Evolutionary conservation across 1,284 basidiomycete genomes (phyloP), one percentile per base, ranked within the genome.

Genomic region (Porodaedalea pini): DNA sequence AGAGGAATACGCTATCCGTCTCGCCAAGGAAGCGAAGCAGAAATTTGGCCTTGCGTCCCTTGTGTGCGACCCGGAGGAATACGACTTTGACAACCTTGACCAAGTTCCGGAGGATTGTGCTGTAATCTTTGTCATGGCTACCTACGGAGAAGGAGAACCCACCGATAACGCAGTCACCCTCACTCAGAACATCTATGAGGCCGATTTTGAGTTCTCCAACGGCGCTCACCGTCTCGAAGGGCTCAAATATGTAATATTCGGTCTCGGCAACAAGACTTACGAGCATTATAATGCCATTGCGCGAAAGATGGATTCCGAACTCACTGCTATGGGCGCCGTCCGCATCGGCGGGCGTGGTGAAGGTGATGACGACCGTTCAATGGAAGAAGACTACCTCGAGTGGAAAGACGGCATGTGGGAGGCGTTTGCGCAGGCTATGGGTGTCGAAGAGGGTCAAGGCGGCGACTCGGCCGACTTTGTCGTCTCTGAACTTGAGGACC

Each of bases 301-400:
- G 10, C 83, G 88, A 57, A 85, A 88, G 64, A 80, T 96, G 59
- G 95, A 99, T 69, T 69, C 77, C 4, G 75, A 84, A 44, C 77
- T 99, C 57, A 70, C 79, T 7, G 84, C 86, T 65, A 88, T 96
- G 76, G 95, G 94, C 32, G 97, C 86, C 29, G 74, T 80, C 59
- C 85, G 94, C 60, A 91, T 99, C 53, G 95, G 95, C 52, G 88
- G 90, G 70, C 82, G 88, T 41, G 97, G 96, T 17, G 94, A 98
- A 74, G 96, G 96, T 64, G 96, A 99, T 69, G 96, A 99, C 70
- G 96, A 99, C 74, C 97, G 97, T 79, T 94, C 91, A 69, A 96
- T 99, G 92, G 96, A 99, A 73, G 97, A 99, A 76, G 96, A 99
- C 74, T 99, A 98, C 71, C 82, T 99, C n/a, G 94, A 92, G 63